Conservation (phyloP, 768 basidiomycete species). For the Termitomyces bulborhizus region DNA sequence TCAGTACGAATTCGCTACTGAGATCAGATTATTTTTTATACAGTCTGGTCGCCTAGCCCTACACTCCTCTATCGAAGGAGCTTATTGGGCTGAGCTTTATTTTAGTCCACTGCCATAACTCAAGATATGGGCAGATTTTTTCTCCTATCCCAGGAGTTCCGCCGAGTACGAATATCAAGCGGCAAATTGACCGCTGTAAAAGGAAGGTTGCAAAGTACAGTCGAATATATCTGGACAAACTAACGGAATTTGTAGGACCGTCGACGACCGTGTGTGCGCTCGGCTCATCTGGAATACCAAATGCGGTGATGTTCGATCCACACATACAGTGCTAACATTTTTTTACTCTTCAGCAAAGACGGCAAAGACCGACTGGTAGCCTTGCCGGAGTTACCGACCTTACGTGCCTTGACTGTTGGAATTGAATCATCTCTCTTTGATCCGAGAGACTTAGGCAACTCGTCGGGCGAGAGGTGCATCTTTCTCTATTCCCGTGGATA, state of each 20-base stretch:
- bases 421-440: not conserved
- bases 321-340: not conserved
- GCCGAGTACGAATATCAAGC: not conserved
- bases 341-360: not conserved
- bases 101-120: not conserved
- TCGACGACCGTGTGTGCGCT: not conserved
- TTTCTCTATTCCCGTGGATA: not conserved
- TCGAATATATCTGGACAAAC: not conserved
- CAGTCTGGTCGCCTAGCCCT: not conserved
- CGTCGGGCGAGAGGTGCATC: not conserved
- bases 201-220: not conserved
- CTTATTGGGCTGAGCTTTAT: not conserved
- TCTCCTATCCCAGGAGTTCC: not conserved
- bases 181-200: not conserved
- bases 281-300: too few species aligned
- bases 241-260: not conserved
- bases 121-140: not conserved
- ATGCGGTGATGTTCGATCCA: not conserved
- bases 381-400: not conserved
- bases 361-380: not conserved
- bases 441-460: not conserved
- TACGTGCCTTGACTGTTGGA: not conserved
- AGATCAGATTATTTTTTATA: not conserved
- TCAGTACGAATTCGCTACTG: not conserved
- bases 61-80: not conserved